phyloP scores from a whole-genome alignment of 495 filamentous ascomycete species.

The Tuber microsphaerosporum region DNA sequence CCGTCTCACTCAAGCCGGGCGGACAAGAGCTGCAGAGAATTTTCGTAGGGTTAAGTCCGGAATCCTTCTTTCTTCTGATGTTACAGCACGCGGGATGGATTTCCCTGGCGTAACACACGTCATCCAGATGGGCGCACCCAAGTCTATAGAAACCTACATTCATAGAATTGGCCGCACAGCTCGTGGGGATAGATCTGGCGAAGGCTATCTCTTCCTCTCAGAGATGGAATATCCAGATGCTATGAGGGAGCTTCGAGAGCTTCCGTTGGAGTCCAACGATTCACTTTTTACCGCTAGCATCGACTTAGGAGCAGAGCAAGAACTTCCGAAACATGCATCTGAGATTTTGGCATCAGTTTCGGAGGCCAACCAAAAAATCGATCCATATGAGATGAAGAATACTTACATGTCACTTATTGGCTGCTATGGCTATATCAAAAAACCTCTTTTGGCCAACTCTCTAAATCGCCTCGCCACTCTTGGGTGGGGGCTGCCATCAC shows the following conservation, averaged over 20 bases:
- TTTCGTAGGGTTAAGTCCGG: slow-evolving; percentile 60
- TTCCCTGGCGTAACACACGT: slow-evolving; percentile 90
- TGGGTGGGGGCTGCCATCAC: slow-evolving; percentile 56
- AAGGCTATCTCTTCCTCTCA: slow-evolving; percentile 71
- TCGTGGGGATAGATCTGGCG: slow-evolving; percentile 64
- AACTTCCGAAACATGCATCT: slow-evolving; percentile 42
- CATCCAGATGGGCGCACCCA: slow-evolving; percentile 71
- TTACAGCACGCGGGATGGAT: slow-evolving; percentile 93
- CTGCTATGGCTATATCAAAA: slow-evolving; percentile 39
- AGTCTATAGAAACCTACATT: slow-evolving; percentile 71
- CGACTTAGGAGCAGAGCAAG: slow-evolving; percentile 49
- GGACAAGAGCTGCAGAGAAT: slow-evolving; percentile 59
- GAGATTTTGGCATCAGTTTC: slow-evolving; percentile 44
- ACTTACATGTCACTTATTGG: slow-evolving; percentile 54
- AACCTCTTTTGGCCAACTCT: slow-evolving; percentile 46
- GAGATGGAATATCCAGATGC: slow-evolving; percentile 52
- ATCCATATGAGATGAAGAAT: slow-evolving; percentile 45
- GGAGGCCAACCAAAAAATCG: slow-evolving; percentile 41
- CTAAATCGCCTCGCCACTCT: slow-evolving; percentile 58
- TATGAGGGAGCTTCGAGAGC: slow-evolving; percentile 49
- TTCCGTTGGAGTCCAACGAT: slow-evolving; percentile 61
- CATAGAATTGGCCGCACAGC: slow-evolving; percentile 75
- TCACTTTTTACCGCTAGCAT: slow-evolving; percentile 50
- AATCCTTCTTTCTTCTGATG: slow-evolving; percentile 86
- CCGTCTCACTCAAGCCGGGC: slow-evolving; percentile 59